phyloP scores from a whole-genome alignment of 345 rosid genomes.

The Angophora floribunda region DNA sequence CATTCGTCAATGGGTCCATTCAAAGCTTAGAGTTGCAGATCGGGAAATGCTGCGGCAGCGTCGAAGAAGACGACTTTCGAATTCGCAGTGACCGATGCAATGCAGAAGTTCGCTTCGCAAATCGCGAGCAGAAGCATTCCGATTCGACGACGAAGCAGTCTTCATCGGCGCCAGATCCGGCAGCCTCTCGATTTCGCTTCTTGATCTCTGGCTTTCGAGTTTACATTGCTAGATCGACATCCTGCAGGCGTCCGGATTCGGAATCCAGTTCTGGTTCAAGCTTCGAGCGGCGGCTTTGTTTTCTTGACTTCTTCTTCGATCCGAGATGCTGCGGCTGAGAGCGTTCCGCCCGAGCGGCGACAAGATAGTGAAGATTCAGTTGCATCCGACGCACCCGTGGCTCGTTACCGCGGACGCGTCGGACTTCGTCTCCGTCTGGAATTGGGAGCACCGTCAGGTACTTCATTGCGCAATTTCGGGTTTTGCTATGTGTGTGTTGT shows the following conservation, averaged over 20 bases:
- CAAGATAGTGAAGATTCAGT: constrained; percentile 88
- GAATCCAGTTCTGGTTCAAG: neutral
- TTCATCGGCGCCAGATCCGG: neutral
- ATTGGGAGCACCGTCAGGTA: constrained; percentile 99
- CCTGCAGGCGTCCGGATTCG: neutral
- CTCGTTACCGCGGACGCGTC: constrained; percentile 92
- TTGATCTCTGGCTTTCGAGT: neutral
- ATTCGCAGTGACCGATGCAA: neutral
- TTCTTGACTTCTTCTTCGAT: neutral
- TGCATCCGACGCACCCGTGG: constrained; percentile 99
- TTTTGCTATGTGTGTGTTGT: neutral
- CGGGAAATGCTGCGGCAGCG: neutral
- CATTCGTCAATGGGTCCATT: neutral
- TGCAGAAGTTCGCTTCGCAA: neutral
- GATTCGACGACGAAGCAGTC: neutral
- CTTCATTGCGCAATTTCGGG: neutral
- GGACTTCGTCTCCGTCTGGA: constrained; percentile 98
- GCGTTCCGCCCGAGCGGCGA: constrained; percentile 79
- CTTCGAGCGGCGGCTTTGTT: neutral
- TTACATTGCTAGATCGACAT: neutral
- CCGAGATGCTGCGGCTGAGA: constrained; percentile 72
- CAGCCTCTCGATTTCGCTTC: neutral
- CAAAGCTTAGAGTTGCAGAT: neutral
- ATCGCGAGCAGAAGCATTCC: neutral
- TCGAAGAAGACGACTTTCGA: neutral